Base-by-base conservation (phyloP, 495 filamentous ascomycete genomes). In the Letharia lupina region DNA sequence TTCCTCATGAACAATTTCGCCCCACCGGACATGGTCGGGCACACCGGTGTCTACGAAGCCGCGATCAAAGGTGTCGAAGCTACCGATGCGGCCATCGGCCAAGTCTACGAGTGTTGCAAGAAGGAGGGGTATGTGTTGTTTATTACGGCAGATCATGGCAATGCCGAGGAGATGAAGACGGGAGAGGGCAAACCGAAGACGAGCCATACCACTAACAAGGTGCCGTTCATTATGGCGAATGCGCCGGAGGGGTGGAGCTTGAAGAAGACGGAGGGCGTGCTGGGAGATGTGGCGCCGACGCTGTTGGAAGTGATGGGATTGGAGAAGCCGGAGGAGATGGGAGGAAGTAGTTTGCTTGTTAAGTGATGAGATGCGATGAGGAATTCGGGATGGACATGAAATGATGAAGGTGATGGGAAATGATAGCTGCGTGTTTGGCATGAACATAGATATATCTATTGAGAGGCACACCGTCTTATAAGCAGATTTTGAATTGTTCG, bases 1-100 rank as follows among this genome's bases (percentile, higher is more conserved):
- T 97, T 98, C 73, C 79, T 98, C 72, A 98, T 98, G 94, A 97
- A 98, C 87, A 98, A 98, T 84, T 98, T 98, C 75, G 94, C 94
- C 41, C 93, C 95, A 31, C 95, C 94, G 56, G 94, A 98, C 78
- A 98, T 98, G 94, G 94, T 98, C 68, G 94, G 94, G 70, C 94
- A 98, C 80, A 98, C 94, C 13, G 94, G 94, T 72, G 92, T 96
- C 68, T 98, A 96, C 76, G 84, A 96, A 73, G 94, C 94, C n/a
- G 95, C 94, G 63, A 91, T 98, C 67, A 70, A 91, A 72, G 94
- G 87, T 71, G 87, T 89, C 70, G 80, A 84, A 65, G 88, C 91
- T 67, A 98, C 94, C 47, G 94, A 98, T 73, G 87, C 87, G 79
- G 94, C 91, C 42, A 98, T 98, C 71, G 93, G 91, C 68, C 83